Conservation (phyloP, 805 yeast species). For the Ogataea parapolymorpha region DNA sequence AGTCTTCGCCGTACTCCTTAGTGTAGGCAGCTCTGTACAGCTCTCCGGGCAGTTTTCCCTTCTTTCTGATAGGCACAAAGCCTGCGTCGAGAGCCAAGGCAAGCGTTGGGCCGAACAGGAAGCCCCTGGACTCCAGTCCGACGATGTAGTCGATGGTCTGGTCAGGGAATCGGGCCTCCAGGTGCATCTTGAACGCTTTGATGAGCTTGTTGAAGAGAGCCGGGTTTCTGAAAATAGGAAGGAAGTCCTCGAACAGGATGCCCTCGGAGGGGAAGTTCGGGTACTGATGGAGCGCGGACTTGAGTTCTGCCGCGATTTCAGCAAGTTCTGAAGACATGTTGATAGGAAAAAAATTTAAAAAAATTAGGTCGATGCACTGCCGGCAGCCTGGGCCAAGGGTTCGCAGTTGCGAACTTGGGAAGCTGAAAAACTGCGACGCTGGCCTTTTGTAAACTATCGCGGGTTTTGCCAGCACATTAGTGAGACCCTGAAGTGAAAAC, state of each 20-base stretch:
- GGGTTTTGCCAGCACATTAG: too few species aligned
- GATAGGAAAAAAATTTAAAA: not conserved
- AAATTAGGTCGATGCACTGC: not conserved
- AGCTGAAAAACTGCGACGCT: too few species aligned
- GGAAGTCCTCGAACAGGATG: slow-evolving; percentile 89
- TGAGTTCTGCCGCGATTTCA: slow-evolving; percentile 43
- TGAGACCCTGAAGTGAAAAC: too few species aligned
- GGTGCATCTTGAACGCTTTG: slow-evolving; percentile 73
- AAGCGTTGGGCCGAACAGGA: slow-evolving; percentile 91
- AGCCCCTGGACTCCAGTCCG: slow-evolving; percentile 96
- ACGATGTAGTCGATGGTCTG: slow-evolving; percentile 76
- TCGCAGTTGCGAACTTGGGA: too few species aligned
- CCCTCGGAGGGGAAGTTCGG: slow-evolving; percentile 96
- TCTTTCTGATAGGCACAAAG: slow-evolving; percentile 92
- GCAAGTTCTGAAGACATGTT: slow-evolving; percentile 24
- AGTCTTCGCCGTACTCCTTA: slow-evolving; percentile 93
- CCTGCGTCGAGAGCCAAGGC: slow-evolving; percentile 89
- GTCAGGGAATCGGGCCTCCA: slow-evolving; percentile 52
- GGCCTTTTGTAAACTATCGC: too few species aligned
- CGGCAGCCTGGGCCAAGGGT: too few species aligned
- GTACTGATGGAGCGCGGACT: slow-evolving; percentile 64
- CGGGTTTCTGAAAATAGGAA: slow-evolving; percentile 89
- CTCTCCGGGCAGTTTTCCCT: slow-evolving; percentile 92
- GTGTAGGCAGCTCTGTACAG: slow-evolving; percentile 65
- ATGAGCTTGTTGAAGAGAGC: slow-evolving; percentile 74